Evolutionary conservation across 306 rosid genomes (phyloP).

Genomic region (Acmispon strigosus): DNA sequence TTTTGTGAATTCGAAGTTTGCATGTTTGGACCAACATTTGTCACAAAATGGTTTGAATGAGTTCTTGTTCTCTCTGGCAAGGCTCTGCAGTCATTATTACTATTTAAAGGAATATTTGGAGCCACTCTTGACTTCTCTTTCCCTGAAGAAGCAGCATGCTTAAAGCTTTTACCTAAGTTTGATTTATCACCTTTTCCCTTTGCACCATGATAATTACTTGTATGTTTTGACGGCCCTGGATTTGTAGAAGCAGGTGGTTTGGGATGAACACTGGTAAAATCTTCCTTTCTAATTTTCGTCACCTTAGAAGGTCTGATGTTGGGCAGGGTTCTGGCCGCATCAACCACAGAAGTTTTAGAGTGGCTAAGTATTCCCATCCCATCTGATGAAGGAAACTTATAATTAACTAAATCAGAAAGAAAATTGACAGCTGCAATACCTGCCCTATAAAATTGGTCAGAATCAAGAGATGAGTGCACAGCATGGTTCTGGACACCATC

Average conservation of each 20-base stretch:
- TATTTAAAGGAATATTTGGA: constrained; percentile 27
- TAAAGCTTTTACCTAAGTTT: constrained; percentile 33
- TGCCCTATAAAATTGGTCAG: constrained; percentile 69
- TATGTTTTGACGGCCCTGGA: constrained; percentile 33
- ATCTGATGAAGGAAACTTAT: constrained; percentile 60
- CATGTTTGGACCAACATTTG: constrained; percentile 38
- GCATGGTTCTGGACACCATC: constrained; percentile 36
- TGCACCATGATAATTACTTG: constrained; percentile 36
- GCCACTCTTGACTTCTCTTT: constrained; percentile 32
- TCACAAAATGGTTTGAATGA: constrained; percentile 30
- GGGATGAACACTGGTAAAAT: constrained; percentile 48
- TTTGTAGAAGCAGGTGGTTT: constrained; percentile 39
- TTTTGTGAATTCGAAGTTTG: constrained; percentile 35
- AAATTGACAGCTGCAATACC: constrained; percentile 79
- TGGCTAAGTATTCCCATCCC: constrained; percentile 51
- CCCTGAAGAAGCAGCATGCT: constrained; percentile 42
- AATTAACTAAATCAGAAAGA: constrained; percentile 58
- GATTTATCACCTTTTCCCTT: constrained; percentile 50
- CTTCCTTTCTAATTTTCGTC: constrained; percentile 53
- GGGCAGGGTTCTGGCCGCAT: constrained; percentile 44
- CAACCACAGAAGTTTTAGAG: constrained; percentile 57
- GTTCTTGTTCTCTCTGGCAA: constrained; percentile 47
- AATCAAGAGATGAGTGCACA: constrained; percentile 24
- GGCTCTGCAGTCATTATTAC: constrained; percentile 32
- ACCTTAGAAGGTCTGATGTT: constrained; percentile 53